Base-by-base conservation (phyloP, 2,329 filamentous ascomycete species). In the Nemania diffusa region DNA sequence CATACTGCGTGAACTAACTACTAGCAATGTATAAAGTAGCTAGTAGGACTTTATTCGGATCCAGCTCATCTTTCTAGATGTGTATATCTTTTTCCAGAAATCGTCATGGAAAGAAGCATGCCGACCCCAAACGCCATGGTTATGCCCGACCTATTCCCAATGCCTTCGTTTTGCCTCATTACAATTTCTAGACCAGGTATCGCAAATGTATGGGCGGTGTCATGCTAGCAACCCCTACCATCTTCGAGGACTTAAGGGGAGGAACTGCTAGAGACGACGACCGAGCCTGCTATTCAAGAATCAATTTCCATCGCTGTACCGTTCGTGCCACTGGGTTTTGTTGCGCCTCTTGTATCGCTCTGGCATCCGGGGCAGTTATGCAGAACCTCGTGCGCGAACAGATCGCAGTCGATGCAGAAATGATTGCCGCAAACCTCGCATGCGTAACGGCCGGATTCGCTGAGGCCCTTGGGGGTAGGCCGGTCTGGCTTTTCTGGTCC, bases 391-490 rank as follows among this genome's bases (percentile, higher is more conserved):
- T 99, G 96, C 26, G 93, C 92, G 81, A 96, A 97, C 26, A 97
- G 89, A 79, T 99, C 96, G 79, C 96, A 99, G 78, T 99, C 96
- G 71, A 99, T 97, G 83, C 96, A 99, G 78, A 98, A 99, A 80
- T 98, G 95, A 67, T 92, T 90, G 2, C 86, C 81, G 79, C 96
- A 99, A n/a, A 91, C 90, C 72, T 91, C 88, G 78, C 96, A 99
- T 66, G 92, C 92, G 78, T 99, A 99, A 58, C 96, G 84, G 55
- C 91, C 90, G 76, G 92, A 96, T 82, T 97, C 93, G 78, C 92
- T 95, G 50, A 94, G 90, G 1, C 91, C 90, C 75, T 89, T 91
- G 64, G 78, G 73, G 5, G 73, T 55, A 17, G 65, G 59, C 56
- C 60, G 69, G 46, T 62, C 70, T 56, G 68, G 68, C 17, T 64